Percentiles rank a stretch among this genome's conserved stretches.
These are phyloP conservation scores for Multifurca ochricompacta DNA, from an alignment of 768 basidiomycete species.

Conservation along the genomic window DNA sequence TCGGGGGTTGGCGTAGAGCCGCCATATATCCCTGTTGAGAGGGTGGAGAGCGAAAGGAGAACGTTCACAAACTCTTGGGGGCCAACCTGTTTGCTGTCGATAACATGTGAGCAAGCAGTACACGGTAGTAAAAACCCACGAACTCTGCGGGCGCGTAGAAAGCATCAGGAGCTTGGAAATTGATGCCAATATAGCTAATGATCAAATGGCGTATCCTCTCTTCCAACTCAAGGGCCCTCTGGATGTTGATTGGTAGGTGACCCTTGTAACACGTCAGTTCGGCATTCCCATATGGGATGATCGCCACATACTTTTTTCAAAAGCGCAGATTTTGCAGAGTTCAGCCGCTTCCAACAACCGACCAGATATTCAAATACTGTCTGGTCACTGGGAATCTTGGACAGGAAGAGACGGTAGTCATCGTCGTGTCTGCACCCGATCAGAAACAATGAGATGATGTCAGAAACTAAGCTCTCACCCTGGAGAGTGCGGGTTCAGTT, in stretches of 20 bases:
- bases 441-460: conserved; percentile 3
- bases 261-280: conserved; percentile 32
- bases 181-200: conserved; percentile 83
- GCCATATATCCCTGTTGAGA: conserved; percentile 57
- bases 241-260: conserved; percentile 53
- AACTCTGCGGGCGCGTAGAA: conserved; percentile 84
- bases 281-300: not conserved
- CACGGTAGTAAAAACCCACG: conserved; percentile 22
- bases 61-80: conserved; percentile 73
- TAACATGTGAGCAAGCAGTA: not conserved
- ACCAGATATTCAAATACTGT: conserved; percentile 87
- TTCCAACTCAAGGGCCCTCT: conserved; percentile 52
- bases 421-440: conserved; percentile 50
- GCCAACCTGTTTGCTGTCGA: conserved; percentile 58
- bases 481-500: conserved; percentile 12
- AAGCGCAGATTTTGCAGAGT: conserved; percentile 43
- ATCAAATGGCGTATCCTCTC: conserved; percentile 77
- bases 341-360: conserved; percentile 87
- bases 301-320: conserved; percentile 49
- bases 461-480: conserved; percentile 14
- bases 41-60: conserved; percentile 65
- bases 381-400: conserved; percentile 67
- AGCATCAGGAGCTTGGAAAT: conserved; percentile 87
- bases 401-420: conserved; percentile 66
- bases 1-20: conserved; percentile 38